These are phyloP conservation scores for Setaria viridis DNA, from an alignment of 202 grass and related monocot species.

Conservation along the genomic window DNA sequence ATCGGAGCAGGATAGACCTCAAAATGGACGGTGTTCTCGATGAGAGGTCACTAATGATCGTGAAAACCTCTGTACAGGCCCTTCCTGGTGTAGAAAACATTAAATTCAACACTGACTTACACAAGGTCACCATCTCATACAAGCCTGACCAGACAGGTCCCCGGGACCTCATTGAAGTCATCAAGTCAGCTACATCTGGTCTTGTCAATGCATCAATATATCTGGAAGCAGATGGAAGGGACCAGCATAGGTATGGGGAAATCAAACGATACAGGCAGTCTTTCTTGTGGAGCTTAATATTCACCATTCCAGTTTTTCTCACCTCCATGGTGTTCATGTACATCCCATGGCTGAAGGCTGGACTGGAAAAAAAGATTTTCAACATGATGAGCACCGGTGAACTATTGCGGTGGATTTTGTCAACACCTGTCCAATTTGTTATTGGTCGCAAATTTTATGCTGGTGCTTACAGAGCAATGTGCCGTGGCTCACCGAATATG, in stretches of 20 bases:
- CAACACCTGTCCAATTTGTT: slow-evolving; percentile 92
- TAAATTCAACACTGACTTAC: slow-evolving; percentile 58
- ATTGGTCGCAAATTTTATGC: slow-evolving; percentile 86
- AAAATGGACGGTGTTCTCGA: slow-evolving; percentile 69
- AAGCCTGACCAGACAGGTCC: slow-evolving; percentile 87
- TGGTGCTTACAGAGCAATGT: slow-evolving; percentile 83
- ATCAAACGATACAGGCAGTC: slow-evolving; percentile 75
- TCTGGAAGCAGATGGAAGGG: slow-evolving; percentile 72
- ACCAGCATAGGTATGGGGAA: slow-evolving; percentile 69
- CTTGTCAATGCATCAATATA: slow-evolving; percentile 74
- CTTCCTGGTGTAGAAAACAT: slow-evolving; percentile 81
- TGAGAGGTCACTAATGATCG: slow-evolving; percentile 51
- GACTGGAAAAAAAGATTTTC: slow-evolving; percentile 73
- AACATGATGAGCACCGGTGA: slow-evolving; percentile 87
- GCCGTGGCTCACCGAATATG: slow-evolving; percentile 83
- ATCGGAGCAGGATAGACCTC: slow-evolving; percentile 77
- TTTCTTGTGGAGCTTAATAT: slow-evolving; percentile 89
- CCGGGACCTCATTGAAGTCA: slow-evolving; percentile 83
- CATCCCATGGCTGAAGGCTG: slow-evolving; percentile 66
- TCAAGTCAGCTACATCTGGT: slow-evolving; percentile 65
- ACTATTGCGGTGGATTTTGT: slow-evolving; percentile 84
- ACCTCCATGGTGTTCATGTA: slow-evolving; percentile 99
- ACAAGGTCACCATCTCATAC: slow-evolving; percentile 82
- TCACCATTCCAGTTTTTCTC: slow-evolving; percentile 92
- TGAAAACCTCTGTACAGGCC: slow-evolving; percentile 78